Conservation (phyloP, 345 rosid genomes). For the Populus davidiana region DNA sequence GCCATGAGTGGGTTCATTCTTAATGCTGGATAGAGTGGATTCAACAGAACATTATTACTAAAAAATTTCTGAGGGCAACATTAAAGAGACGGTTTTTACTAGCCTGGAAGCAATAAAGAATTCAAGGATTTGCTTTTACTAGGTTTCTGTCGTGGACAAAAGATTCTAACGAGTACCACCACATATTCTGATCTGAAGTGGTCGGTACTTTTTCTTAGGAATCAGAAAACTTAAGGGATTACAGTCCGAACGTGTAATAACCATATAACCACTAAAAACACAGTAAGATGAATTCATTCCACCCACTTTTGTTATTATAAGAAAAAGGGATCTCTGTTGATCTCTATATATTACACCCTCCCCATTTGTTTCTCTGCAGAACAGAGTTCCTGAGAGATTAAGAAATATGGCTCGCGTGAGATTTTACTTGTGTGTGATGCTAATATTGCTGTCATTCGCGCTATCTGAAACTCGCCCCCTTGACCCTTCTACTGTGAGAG, state of each 20-base stretch:
- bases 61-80: background rate
- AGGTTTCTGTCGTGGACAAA: background rate
- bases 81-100: background rate
- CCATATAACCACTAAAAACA: background rate
- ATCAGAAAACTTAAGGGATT: background rate
- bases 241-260: background rate
- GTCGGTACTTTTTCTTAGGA: background rate
- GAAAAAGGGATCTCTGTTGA: background rate
- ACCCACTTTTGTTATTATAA: constrained; percentile 20
- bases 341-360: constrained; percentile 4
- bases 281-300: background rate
- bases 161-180: background rate
- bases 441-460: constrained; percentile 8
- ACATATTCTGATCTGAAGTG: background rate
- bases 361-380: background rate
- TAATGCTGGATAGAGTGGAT: background rate
- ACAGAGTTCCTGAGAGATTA: background rate
- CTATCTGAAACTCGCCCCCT: constrained; percentile 1
- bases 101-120: no score
- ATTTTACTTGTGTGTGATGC: constrained; percentile 12
- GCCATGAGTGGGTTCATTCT: background rate
- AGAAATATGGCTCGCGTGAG: constrained; percentile 18
- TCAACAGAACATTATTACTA: background rate
- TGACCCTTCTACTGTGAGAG: constrained; percentile 3
- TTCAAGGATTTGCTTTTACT: background rate